A percentile compares a stretch with the other conserved stretches of the same genome.
phyloP scores from a whole-genome alignment of 345 rosid genomes.

The Linum trigynum region DNA sequence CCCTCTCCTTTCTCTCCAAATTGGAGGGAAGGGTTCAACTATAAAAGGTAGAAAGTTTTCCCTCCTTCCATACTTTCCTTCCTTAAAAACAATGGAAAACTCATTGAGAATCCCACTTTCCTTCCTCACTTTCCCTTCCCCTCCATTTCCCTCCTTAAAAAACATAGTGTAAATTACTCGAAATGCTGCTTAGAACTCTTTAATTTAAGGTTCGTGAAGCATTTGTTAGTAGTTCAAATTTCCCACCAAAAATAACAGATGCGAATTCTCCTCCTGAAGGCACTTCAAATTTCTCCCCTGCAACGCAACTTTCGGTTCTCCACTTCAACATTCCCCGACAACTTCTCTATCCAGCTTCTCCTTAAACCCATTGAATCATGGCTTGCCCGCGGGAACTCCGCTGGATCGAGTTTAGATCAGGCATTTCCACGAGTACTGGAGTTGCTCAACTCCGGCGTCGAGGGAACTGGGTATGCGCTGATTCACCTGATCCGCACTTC shows the following conservation, averaged over 20 bases:
- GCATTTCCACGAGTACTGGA: constrained; percentile 24
- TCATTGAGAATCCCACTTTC: no score
- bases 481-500: constrained; percentile 49
- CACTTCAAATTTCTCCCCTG: background rate
- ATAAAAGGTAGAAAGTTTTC: no score
- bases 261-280: constrained; percentile 10
- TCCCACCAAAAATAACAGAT: background rate
- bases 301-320: background rate
- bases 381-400: constrained; percentile 5
- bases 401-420: constrained; percentile 12
- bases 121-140: no score
- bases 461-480: constrained; percentile 30
- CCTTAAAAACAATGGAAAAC: no score
- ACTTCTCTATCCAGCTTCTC: background rate
- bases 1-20: no score
- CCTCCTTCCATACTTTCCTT: no score
- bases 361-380: constrained; percentile 2
- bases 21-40: no score
- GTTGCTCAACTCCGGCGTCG: constrained; percentile 27
- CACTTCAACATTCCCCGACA: background rate
- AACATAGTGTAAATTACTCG: no score
- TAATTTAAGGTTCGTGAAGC: no score
- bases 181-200: no score
- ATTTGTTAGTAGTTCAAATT: no score
- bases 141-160: no score